phyloP scores from a whole-genome alignment of 2,329 filamentous ascomycete species.

The Albophoma yamanashiensis region DNA sequence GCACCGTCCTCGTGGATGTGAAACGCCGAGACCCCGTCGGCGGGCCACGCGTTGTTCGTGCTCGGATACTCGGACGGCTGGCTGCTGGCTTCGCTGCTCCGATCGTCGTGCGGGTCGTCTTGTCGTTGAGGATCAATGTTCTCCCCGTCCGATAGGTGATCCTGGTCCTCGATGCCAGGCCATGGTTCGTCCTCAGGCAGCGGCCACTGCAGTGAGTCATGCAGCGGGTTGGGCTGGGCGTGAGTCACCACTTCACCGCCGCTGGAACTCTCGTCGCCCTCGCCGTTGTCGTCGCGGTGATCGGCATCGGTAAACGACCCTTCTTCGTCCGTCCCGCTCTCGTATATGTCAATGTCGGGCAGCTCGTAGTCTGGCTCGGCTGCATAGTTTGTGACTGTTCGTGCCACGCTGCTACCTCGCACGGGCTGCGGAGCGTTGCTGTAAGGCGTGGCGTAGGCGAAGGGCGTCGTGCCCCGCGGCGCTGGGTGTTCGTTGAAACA shows the following conservation, averaged over 20 bases:
- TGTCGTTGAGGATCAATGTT: slow-evolving; percentile 33
- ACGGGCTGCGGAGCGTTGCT: slow-evolving; percentile 43
- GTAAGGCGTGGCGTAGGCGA: slow-evolving; percentile 66
- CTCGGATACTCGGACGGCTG: slow-evolving; percentile 46
- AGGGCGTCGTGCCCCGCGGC: slow-evolving; percentile 37
- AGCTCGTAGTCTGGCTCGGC: slow-evolving; percentile 25
- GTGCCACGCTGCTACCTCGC: slow-evolving; percentile 17
- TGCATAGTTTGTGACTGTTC: slow-evolving; percentile 16
- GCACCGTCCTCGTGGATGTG: slow-evolving; percentile 29
- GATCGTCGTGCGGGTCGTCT: slow-evolving; percentile 13
- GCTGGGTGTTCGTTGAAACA: slow-evolving; percentile 20
- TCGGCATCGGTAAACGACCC: slow-evolving; percentile 15
- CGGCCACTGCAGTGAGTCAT: slow-evolving; percentile 17
- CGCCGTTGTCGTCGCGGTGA: slow-evolving; percentile 11
- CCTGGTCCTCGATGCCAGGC: slow-evolving; percentile 44
- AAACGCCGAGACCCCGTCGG: slow-evolving; percentile 19
- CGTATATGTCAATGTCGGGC: slow-evolving; percentile 24
- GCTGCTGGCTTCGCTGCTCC: slow-evolving; percentile 32
- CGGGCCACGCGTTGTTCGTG: slow-evolving; percentile 32
- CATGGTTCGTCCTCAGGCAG: slow-evolving; percentile 45
- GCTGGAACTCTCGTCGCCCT: slow-evolving; percentile 12
- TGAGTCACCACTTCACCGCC: slow-evolving; percentile 17
- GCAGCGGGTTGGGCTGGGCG: slow-evolving; percentile 7
- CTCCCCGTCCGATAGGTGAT: slow-evolving; percentile 35
- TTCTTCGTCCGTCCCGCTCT: slow-evolving; percentile 24